Evolutionary conservation across 768 basidiomycete genomes (phyloP).

Genomic region (Hirschioporus abietinus): DNA sequence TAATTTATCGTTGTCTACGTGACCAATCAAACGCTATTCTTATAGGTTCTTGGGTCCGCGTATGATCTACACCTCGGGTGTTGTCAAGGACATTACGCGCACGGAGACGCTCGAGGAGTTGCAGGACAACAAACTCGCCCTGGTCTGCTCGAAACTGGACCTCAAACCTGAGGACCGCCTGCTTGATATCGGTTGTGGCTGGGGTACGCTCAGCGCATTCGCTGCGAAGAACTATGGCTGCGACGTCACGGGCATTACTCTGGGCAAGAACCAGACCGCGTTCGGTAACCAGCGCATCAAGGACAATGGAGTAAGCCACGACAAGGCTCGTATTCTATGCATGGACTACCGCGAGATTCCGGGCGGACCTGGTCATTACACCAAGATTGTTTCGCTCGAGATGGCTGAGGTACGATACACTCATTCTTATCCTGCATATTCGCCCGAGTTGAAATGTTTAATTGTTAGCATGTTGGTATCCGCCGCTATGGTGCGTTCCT

Average conservation of each 20-base stretch:
- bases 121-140: constrained; percentile 95
- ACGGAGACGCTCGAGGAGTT: constrained; percentile 87
- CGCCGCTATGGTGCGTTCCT: constrained; percentile 88
- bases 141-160: constrained; percentile 93
- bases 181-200: constrained; percentile 88
- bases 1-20: not conserved
- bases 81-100: constrained; percentile 63
- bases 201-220: constrained; percentile 93
- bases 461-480: constrained; percentile 81
- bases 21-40: not conserved
- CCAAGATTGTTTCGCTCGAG: constrained; percentile 93
- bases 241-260: constrained; percentile 93
- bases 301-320: constrained; percentile 65
- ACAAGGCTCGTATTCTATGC: constrained; percentile 86
- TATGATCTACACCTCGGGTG: constrained; percentile 97
- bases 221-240: constrained; percentile 98
- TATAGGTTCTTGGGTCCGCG: constrained; percentile 86
- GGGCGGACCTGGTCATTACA: constrained; percentile 65
- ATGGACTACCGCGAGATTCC: constrained; percentile 92
- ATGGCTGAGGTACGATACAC: constrained; percentile 80
- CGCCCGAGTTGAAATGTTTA: constrained; percentile 2
- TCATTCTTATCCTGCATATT: not conserved
- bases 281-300: constrained; percentile 89
- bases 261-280: constrained; percentile 83
- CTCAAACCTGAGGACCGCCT: constrained; percentile 82